These are phyloP conservation scores for Cylindrodendrum hubeiense DNA, from an alignment of 2,329 filamentous ascomycete genomes.

Conservation along the genomic window DNA sequence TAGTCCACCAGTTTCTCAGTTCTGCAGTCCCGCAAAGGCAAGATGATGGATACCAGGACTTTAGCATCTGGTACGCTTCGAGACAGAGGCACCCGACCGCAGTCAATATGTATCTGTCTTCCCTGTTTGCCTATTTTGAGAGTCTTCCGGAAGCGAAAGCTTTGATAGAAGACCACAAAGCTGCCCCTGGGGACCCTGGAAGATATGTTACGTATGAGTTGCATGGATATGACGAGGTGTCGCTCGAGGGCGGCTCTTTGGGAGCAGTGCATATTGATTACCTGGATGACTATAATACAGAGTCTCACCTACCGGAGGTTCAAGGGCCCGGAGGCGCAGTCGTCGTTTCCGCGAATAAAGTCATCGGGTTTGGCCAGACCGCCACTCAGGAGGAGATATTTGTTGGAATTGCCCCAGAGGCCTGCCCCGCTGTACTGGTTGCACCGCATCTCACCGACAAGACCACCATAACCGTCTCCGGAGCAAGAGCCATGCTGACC, in stretches of 20 bases:
- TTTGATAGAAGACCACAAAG: slow-evolving; percentile 9
- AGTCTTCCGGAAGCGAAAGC: slow-evolving; percentile 17
- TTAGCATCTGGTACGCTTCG: slow-evolving; percentile 50
- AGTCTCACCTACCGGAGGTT: slow-evolving; percentile 33
- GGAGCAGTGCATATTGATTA: slow-evolving; percentile 28
- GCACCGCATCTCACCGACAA: slow-evolving; percentile 45
- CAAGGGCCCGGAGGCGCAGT: slow-evolving; percentile 44
- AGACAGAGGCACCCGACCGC: slow-evolving; percentile 48
- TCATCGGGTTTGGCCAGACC: slow-evolving; percentile 51
- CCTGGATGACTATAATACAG: slow-evolving; percentile 41
- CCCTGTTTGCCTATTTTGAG: slow-evolving; percentile 47
- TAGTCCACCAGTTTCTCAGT: slow-evolving; percentile 50
- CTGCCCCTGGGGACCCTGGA: accelerated
- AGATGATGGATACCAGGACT: slow-evolving; percentile 46
- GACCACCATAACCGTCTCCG: slow-evolving; percentile 44
- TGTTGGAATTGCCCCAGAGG: slow-evolving; percentile 50
- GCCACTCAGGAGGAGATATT: slow-evolving; percentile 53
- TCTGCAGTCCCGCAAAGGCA: slow-evolving; percentile 34
- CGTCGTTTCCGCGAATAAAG: slow-evolving; percentile 50
- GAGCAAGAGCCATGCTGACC: slow-evolving; percentile 46
- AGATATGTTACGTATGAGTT: slow-evolving; percentile 38
- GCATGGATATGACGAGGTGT: slow-evolving; percentile 7
- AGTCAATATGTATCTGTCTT: slow-evolving; percentile 45
- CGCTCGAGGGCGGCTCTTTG: slow-evolving; percentile 18
- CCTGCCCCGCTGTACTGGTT: slow-evolving; percentile 50